Evolutionary conservation across 495 filamentous ascomycete genomes (phyloP), one percentile per base, ranked within the genome.

Genomic region (Acidiella bohemica): DNA sequence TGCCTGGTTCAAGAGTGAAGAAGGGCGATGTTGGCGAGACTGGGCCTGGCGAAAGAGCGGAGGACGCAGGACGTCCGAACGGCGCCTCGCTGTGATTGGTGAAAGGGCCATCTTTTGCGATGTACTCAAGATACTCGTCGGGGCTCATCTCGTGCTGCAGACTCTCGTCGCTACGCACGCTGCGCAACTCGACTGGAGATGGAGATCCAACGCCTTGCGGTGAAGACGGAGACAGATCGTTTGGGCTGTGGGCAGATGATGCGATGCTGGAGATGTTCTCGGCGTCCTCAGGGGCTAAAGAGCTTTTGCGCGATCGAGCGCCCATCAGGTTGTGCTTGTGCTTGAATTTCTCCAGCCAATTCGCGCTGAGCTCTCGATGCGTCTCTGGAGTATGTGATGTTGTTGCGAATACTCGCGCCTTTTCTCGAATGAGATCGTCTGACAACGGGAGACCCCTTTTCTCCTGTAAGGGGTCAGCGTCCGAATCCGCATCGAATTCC

Each of bases 301-400:
- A 86, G n/a, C 73, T 71, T 55, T 83, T 80, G 44, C 72, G 67
- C 32, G 79, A 73, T 47, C 70, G 71, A 0, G 76, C 68, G 17
- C 72, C 71, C 28, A 73, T 65, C 19, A 92, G 68, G 40, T 79
- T 78, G 59, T 96, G 84, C 59, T 88, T 95, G 45, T 81, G 74
- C 66, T 95, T 94, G 67, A 99, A 96, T 56, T 92, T 93, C 57
- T 94, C 88, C 36, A 99, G 68, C 86, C 87, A 95, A 44, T 68
- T 73, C 5, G 76, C 61, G 42, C 71, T 86, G 24, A 78, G 69
- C 57, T 87, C 84, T 36, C 78, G 66, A 39, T 85, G 79, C 46
- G 73, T 78, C 42, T 94, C 90, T 9, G 75, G 68, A 19, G 79
- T 78, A 21, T 78, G 75, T 18, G 80, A 82, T 14, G 70, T 80